These are phyloP conservation scores for Plasmodium blacklocki DNA, from an alignment of 169 alveolate species.

Conservation along the genomic window DNA sequence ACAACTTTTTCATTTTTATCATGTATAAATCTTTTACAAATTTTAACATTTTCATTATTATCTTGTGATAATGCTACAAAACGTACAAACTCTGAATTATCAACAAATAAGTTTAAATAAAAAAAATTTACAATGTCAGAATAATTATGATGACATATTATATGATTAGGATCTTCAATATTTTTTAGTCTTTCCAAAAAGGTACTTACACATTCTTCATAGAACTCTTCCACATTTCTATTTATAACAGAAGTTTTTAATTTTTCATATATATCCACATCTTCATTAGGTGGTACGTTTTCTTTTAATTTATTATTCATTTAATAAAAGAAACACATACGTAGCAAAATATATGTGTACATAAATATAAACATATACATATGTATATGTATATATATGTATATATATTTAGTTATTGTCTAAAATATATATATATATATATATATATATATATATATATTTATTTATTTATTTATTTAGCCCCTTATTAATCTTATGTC, in stretches of 20 bases:
- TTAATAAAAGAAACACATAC: background rate
- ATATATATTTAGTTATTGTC: background rate
- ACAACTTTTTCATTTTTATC: conserved; percentile 14
- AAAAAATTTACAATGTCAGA: conserved; percentile 46
- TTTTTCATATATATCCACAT: conserved; percentile 27
- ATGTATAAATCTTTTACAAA: conserved; percentile 8
- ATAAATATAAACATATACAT: background rate
- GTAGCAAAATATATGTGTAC: background rate
- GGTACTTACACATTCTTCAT: conserved; percentile 16
- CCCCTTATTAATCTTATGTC: too few species aligned
- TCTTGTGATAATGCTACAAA: background rate
- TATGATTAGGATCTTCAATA: conserved; percentile 19
- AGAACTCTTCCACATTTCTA: conserved; percentile 18
- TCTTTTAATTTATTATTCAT: conserved; percentile 6
- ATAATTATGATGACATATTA: conserved; percentile 40
- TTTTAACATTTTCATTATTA: conserved; percentile 12
- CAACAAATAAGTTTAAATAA: conserved; percentile 27
- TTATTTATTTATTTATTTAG: too few species aligned
- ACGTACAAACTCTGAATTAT: conserved; percentile 39
- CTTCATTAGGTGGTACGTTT: conserved; percentile 15
- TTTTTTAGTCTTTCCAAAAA: conserved; percentile 33
- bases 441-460: too few species aligned
- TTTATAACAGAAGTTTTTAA: conserved; percentile 41
- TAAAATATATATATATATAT: too few species aligned
- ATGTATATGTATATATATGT: conserved; percentile 2